Evolutionary conservation across 768 basidiomycete genomes (phyloP).

Genomic region (Mycena alexandri): DNA sequence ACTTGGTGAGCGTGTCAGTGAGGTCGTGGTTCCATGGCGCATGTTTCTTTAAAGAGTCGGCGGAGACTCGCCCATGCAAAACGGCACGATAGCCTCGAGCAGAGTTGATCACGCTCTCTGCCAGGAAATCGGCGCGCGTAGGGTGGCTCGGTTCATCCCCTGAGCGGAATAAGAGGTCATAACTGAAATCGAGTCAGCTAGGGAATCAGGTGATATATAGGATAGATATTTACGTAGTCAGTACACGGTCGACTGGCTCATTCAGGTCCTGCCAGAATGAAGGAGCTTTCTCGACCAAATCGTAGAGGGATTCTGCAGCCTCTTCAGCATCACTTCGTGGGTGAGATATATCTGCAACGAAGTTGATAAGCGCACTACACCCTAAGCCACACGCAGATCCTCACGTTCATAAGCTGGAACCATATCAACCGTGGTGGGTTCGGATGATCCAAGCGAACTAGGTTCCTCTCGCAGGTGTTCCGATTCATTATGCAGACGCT

Average conservation of each 20-base stretch:
- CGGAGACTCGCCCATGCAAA: slow-evolving; percentile 59
- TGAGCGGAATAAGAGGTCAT: slow-evolving; percentile 70
- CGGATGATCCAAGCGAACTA: slow-evolving; percentile 60
- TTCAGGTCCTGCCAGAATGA: slow-evolving; percentile 69
- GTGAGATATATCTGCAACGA: slow-evolving; percentile 55
- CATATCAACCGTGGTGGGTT: slow-evolving; percentile 63
- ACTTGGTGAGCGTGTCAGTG: slow-evolving; percentile 54
- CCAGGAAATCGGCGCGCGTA: slow-evolving; percentile 70
- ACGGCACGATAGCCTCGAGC: slow-evolving; percentile 67
- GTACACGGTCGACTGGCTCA: slow-evolving; percentile 61
- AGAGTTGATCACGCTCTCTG: slow-evolving; percentile 65
- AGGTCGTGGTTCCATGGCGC: slow-evolving; percentile 71
- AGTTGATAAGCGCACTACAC: slow-evolving; percentile 9
- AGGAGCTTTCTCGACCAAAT: slow-evolving; percentile 66
- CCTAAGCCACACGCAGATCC: not conserved
- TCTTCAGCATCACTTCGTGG: slow-evolving; percentile 48
- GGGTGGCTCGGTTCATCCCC: slow-evolving; percentile 59
- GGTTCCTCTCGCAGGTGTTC: slow-evolving; percentile 48
- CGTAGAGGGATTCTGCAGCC: slow-evolving; percentile 56
- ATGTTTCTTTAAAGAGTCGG: slow-evolving; percentile 50
- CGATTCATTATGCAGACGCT: slow-evolving; percentile 48
- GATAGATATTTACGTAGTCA: slow-evolving; percentile 67
- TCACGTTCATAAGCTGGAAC: slow-evolving; percentile 68
- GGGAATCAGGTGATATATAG: slow-evolving; percentile 13
- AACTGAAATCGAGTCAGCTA: slow-evolving; percentile 53